These are phyloP conservation scores for Hemerocallis citrina DNA, from an alignment of 106 monocot species.

Conservation along the genomic window DNA sequence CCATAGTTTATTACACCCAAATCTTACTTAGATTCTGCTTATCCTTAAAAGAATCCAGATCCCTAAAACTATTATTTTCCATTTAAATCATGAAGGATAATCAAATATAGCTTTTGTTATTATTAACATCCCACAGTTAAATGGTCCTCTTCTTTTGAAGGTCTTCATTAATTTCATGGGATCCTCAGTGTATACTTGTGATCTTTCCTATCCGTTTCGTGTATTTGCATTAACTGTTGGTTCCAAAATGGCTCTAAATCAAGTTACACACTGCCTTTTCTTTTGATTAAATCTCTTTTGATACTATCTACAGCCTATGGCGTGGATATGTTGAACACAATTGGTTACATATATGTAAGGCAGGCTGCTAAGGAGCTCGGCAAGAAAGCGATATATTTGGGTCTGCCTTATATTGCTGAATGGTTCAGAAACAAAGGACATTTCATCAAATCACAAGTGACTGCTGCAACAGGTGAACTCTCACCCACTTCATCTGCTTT, in stretches of 20 bases:
- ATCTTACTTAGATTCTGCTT: no score
- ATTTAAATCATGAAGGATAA: no score
- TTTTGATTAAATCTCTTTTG: background rate
- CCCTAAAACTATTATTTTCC: no score
- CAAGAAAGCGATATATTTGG: slow-evolving; percentile 83
- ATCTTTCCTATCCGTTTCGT: background rate
- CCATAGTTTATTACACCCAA: no score
- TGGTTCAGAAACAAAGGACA: slow-evolving; percentile 98
- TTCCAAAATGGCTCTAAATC: background rate
- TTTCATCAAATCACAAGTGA: slow-evolving; percentile 81
- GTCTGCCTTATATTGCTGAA: slow-evolving; percentile 84
- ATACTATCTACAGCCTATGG: slow-evolving; percentile 60
- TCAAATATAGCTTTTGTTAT: no score
- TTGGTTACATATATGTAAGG: slow-evolving; percentile 81
- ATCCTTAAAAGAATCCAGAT: no score
- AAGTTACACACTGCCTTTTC: no score
- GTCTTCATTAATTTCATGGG: no score
- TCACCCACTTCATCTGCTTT: background rate
- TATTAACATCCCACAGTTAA: no score
- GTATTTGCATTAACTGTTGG: background rate
- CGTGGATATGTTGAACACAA: slow-evolving; percentile 80
- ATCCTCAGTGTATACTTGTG: background rate
- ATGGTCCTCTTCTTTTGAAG: background rate
- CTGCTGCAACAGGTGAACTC: slow-evolving; percentile 72
- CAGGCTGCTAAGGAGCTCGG: slow-evolving; percentile 91